phyloP scores from a whole-genome alignment of 2,329 filamentous ascomycete genomes.

The Cladosporium sphaerospermum region DNA sequence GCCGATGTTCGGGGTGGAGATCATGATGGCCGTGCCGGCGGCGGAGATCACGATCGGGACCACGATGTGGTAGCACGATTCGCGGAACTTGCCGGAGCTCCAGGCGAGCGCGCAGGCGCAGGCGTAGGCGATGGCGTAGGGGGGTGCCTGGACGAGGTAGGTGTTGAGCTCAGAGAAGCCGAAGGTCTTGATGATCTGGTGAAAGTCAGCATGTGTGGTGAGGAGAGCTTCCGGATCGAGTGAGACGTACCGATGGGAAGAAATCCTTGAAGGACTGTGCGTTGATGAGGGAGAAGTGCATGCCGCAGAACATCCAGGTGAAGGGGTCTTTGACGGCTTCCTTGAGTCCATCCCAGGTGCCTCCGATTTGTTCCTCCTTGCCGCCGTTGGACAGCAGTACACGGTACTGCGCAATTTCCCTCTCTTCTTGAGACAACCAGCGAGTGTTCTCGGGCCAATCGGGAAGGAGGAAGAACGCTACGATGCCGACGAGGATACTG shows the following conservation, averaged over 20 bases:
- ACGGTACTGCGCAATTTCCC: conserved; percentile 41
- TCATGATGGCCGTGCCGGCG: conserved; percentile 24
- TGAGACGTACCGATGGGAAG: conserved; percentile 26
- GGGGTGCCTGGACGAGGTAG: conserved; percentile 39
- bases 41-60: conserved; percentile 22
- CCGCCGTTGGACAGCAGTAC: conserved; percentile 27
- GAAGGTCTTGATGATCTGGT: conserved; percentile 58
- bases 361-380: conserved; percentile 33
- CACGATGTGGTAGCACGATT: conserved; percentile 28
- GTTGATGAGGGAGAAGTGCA: conserved; percentile 35
- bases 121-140: conserved; percentile 31
- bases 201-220: not conserved
- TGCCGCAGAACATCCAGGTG: conserved; percentile 36
- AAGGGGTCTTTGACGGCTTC: conserved; percentile 32
- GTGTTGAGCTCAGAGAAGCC: conserved; percentile 60
- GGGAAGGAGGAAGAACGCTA: conserved; percentile 49
- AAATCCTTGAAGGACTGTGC: conserved; percentile 31
- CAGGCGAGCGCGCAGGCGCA: conserved; percentile 24
- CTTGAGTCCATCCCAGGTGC: conserved; percentile 33
- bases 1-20: conserved; percentile 26
- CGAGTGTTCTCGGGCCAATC: conserved; percentile 49
- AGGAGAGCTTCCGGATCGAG: no score
- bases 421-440: conserved; percentile 48
- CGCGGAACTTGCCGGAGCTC: conserved; percentile 26
- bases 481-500: conserved; percentile 46